Conservation (phyloP, 805 yeast species). For the Candida nonsorbophila region DNA sequence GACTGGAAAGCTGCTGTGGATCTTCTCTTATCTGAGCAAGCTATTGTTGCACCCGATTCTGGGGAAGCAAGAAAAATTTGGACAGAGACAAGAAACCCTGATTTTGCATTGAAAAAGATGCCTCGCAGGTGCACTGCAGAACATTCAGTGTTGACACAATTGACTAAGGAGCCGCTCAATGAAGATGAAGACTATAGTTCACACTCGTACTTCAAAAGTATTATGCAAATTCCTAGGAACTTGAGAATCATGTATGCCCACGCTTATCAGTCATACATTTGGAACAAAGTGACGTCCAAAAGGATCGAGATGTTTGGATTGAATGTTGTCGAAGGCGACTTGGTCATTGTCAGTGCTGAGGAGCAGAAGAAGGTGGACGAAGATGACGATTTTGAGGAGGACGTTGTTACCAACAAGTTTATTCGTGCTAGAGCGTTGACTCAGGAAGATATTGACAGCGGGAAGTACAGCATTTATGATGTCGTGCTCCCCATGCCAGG, state of each 20-base stretch:
- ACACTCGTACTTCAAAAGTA: constrained; percentile 67
- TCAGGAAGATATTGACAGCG: constrained; percentile 58
- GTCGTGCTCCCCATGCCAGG: constrained; percentile 97
- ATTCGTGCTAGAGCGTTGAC: constrained; percentile 73
- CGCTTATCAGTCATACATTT: constrained; percentile 92
- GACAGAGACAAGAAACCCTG: constrained; percentile 68
- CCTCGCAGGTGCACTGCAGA: constrained; percentile 90
- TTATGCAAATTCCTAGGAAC: constrained; percentile 88
- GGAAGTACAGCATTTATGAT: constrained; percentile 66
- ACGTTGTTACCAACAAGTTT: constrained; percentile 51
- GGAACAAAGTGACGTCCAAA: constrained; percentile 83
- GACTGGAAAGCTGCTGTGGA: constrained; percentile 82
- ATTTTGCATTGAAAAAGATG: constrained; percentile 63
- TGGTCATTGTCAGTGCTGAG: constrained; percentile 43
- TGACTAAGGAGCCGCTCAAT: constrained; percentile 47
- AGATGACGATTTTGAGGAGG: constrained; percentile 58
- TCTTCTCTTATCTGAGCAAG: constrained; percentile 79
- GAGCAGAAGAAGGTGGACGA: constrained; percentile 13
- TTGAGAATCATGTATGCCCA: constrained; percentile 93
- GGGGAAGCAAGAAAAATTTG: constrained; percentile 77
- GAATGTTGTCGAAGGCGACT: constrained; percentile 72
- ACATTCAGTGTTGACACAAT: constrained; percentile 56
- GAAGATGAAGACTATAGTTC: constrained; percentile 40
- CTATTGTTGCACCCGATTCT: constrained; percentile 76
- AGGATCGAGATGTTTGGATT: constrained; percentile 70